Evolutionary conservation across 2,329 filamentous ascomycete species (phyloP), one percentile per base, ranked within the genome.

Genomic region (Aureobasidium sp.): DNA sequence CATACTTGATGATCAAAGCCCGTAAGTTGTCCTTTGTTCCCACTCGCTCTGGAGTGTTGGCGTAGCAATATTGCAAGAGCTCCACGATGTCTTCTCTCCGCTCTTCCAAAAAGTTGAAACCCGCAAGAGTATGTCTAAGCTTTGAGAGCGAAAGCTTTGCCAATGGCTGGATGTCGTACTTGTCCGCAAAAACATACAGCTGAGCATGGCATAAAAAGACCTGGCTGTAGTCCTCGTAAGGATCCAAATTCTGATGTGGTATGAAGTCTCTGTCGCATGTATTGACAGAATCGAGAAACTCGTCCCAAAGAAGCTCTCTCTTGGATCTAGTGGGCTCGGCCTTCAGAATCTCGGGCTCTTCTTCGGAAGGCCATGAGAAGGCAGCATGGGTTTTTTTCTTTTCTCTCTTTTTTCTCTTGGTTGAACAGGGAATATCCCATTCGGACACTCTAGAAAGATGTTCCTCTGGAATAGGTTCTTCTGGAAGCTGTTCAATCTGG

Each of bases 121-220:
- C 43, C 8, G 64, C 64, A 19, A 77, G 63, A 0, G 66, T 70
- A 13, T 67, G 62, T 27, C 70, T 68, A 38, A 77, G 64, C 62
- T 75, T 74, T 21, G 65, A 59, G 1, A 74, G 58, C 21, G 68
- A 66, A 6, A 74, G 64, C 2, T 65, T 62, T 59, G 66, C 61
- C n/a, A 77, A 68, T 2, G 64, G 43, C 8, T 69, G 47, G 23
- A 76, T 73, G 33, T 69, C 66, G 63, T 75, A 75, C 54, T 69
- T 73, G 60, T 79, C 73, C 0, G 75, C 72, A 19, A 78, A 67
- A 2, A 73, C 67, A 46, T 75, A 77, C 4, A 78, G 63, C 23
- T 66, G 67, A 0, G 72, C 74, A 62, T 76, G 74, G n/a, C 66
- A 69, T 6, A 77, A 65, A 46, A 78, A 70, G 11, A 75, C 70